Evolutionary conservation across 129 eudicot species (phyloP).

Genomic region (Glebionis coronaria): DNA sequence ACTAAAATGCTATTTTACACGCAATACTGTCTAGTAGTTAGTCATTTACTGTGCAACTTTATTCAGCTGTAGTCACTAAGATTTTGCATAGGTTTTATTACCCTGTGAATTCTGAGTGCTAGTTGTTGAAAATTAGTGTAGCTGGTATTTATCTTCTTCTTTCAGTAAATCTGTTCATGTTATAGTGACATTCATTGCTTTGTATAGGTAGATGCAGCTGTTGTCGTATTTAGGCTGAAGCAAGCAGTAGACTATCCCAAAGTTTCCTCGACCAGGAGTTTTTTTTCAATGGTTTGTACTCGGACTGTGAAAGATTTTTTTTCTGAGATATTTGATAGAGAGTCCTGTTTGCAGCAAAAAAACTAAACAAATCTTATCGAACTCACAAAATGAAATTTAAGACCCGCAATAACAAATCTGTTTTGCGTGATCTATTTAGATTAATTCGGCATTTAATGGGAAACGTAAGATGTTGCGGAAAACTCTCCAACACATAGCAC

Average conservation of each 20-base stretch:
- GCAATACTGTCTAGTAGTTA: not conserved
- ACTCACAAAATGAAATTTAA: slow-evolving; percentile 2
- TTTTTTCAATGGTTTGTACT: slow-evolving; percentile 79
- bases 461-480: slow-evolving; percentile 91
- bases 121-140: not conserved
- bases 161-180: slow-evolving; percentile 6
- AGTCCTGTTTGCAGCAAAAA: not conserved
- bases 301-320: not conserved
- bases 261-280: slow-evolving; percentile 81
- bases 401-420: not conserved
- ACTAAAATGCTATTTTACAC: not conserved
- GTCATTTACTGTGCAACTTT: not conserved
- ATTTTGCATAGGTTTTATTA: slow-evolving; percentile 4
- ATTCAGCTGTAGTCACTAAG: not conserved
- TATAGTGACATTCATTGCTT: not conserved
- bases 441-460: slow-evolving; percentile 86
- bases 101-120: not conserved
- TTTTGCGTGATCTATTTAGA: slow-evolving; percentile 33
- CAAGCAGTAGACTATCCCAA: slow-evolving; percentile 59
- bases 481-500: slow-evolving; percentile 69
- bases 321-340: not conserved
- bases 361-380: not conserved
- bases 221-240: slow-evolving; percentile 72
- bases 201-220: slow-evolving; percentile 93
- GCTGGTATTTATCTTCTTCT: not conserved